Base-by-base conservation (phyloP, 2,329 filamentous ascomycete genomes). In the Diplodia seriata region DNA sequence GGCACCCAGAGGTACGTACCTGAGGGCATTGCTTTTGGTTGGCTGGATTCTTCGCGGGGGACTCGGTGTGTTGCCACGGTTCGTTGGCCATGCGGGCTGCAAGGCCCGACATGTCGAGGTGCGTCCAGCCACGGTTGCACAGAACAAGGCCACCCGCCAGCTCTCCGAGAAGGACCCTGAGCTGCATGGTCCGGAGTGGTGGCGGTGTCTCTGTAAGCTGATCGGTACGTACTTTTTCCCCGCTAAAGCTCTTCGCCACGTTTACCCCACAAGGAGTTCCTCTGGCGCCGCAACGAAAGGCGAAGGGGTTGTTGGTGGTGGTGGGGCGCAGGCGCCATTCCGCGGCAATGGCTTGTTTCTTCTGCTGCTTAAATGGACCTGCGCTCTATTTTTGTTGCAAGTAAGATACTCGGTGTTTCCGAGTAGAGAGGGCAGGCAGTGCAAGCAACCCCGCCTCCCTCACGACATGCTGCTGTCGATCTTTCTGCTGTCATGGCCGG, bases 131-230 rank as follows among this genome's bases (percentile, higher is more conserved):
- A 47, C n/a, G 7, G 43, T 47, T 20, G 20, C 43, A 47, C 43
- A 20, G 43, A 11, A 47, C 43, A 20, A 47, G 43, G 43, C 43
- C 43, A 8, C 43, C 43, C 43, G 20, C 43, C 43, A 47, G n/a
- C 26, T n/a, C 43, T 20, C 43, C 43, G 43, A 47, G 4, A 47
- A 20, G 26, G 43, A 47, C 43, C 43, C 43, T 47, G 43, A 85
- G 86, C 64, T 80, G 85, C 26, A 26, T 26, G 2, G 2, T 26
- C 26, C 26, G 4, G 26, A 33, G 31, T 33, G 31, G 31, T 33
- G 31, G 31, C 31, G 8, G 31, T 33, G 31, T 33, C 8, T 43
- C 15, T 43, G 38, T 15, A 7, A 43, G 14, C 18, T 15, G 18
- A 43, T 26, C 26, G 26, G 6, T 33, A 9, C 1, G 18, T 47